Conservation (phyloP, 2,329 filamentous ascomycete genomes). For the Xylariomycetidae sp. region DNA sequence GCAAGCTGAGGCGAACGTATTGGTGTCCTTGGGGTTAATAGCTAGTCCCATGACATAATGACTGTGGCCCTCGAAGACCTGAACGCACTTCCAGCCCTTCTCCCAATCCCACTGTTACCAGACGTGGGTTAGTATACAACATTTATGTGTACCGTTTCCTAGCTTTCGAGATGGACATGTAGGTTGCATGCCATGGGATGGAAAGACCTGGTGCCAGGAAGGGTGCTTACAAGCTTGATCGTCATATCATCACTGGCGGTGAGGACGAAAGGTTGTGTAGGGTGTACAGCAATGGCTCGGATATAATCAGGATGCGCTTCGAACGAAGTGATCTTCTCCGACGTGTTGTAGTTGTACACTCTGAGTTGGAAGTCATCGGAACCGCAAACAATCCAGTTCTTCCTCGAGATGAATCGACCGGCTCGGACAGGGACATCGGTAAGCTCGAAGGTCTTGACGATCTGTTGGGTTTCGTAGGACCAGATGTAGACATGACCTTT, state of each 20-base stretch:
- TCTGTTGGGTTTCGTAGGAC: slow-evolving; percentile 94
- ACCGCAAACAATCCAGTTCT: slow-evolving; percentile 98
- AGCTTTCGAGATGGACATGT: no score
- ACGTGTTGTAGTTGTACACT: slow-evolving; percentile 99
- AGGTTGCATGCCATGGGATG: no score
- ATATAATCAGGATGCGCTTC: slow-evolving; percentile 99
- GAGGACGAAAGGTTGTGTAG: slow-evolving; percentile 89
- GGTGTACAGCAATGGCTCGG: slow-evolving; percentile 91
- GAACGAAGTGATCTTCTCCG: slow-evolving; percentile 95
- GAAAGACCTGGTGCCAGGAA: neutral
- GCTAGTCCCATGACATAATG: slow-evolving; percentile 96
- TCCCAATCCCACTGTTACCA: slow-evolving; percentile 96
- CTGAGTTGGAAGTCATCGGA: slow-evolving; percentile 85
- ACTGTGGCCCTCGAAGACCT: slow-evolving; percentile 92
- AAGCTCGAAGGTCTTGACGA: slow-evolving; percentile 98
- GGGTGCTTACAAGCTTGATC: slow-evolving; percentile 62
- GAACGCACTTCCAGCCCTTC: slow-evolving; percentile 95
- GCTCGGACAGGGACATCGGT: slow-evolving; percentile 97
- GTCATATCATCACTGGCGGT: slow-evolving; percentile 98
- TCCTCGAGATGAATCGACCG: slow-evolving; percentile 91
- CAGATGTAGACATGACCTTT: slow-evolving; percentile 96
- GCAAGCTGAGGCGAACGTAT: slow-evolving; percentile 88
- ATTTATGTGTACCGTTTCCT: no score
- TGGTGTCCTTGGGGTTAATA: slow-evolving; percentile 97
- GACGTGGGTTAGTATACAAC: no score